Evolutionary conservation across 2,329 filamentous ascomycete species (phyloP).

Genomic region (Pestalotiopsis sp.): DNA sequence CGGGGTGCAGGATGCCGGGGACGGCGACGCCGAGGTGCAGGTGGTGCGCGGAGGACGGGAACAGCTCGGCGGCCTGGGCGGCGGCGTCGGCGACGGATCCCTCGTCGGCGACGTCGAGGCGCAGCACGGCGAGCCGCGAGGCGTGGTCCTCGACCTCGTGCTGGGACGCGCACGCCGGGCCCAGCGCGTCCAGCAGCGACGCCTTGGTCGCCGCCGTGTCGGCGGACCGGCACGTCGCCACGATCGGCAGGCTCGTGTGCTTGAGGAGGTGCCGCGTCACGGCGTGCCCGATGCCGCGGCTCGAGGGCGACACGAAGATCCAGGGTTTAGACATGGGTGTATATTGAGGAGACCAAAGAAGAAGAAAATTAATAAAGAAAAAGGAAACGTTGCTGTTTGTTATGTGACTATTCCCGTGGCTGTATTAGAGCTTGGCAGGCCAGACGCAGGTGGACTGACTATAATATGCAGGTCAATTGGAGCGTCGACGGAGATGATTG

Average conservation of each 20-base stretch:
- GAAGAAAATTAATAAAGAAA: background rate
- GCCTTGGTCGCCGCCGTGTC: constrained; percentile 38
- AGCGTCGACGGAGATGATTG: too few relatives aligned
- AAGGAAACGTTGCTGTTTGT: background rate
- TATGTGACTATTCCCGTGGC: too few relatives aligned
- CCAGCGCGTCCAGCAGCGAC: constrained; percentile 30
- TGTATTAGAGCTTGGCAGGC: too few relatives aligned
- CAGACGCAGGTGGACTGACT: too few relatives aligned
- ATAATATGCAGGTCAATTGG: too few relatives aligned
- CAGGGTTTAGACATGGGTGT: constrained; percentile 48
- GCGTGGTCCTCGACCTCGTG: background rate
- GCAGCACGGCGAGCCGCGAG: constrained; percentile 30
- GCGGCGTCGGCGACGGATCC: constrained; percentile 61
- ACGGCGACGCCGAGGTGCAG: constrained; percentile 71
- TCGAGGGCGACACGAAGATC: constrained; percentile 51
- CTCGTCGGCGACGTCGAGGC: constrained; percentile 61
- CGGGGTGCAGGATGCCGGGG: constrained; percentile 73
- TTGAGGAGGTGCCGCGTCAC: constrained; percentile 52
- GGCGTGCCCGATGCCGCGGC: constrained; percentile 51
- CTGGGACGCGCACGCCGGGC: background rate
- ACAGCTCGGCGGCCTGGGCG: constrained; percentile 50
- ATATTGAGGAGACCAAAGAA: background rate
- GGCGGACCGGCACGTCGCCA: constrained; percentile 43
- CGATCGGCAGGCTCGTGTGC: constrained; percentile 50
- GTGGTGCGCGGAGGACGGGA: constrained; percentile 54